Evolutionary conservation across 2,329 filamentous ascomycete species (phyloP), one percentile per base, ranked within the genome.

Genomic region (Byssothecium circinans): DNA sequence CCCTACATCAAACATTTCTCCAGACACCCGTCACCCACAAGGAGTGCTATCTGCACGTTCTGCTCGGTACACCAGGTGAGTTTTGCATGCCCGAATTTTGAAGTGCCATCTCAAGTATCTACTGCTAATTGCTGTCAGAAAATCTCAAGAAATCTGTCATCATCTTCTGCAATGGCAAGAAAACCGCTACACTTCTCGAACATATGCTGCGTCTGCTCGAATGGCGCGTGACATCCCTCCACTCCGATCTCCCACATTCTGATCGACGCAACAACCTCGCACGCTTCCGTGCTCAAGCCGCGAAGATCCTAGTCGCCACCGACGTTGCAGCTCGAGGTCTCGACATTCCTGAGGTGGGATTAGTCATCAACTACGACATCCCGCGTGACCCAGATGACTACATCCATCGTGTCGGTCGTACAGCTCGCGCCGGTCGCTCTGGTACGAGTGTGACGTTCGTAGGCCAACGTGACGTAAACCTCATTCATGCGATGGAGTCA

Each of bases 301-400:
- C 94, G 6, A 82, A 92, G 12, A 88, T 99, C 47, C 81, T 99
- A 1, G 88, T 99, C 10, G 92, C 94, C 1, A 99, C 94, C 0
- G 94, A 99, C 68, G 91, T 99, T 12, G 94, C 94, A 1, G 89
- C 91, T 17, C 83, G 94, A 70, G 94, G 94, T 79, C 82, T 99
- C 3, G 94, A 99, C 74, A 96, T 99, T 52, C 92, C 92, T 1
- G 88, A 91, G 58, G 92, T 97, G 6, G 86, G 82, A 45, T 74
- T 97, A 14, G 94, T 99, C 2, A 77, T 99, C 65, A 97, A 99
- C 73, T 99, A 91, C 72, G 94, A 99, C 67, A 84, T 99, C 1
- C 94, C 94, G 0, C 85, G 92, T n/a, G 90, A 96, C 66, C 90
- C 92, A 2, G 91, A 96, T 69, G 92, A 96, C 72, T 99, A 99